Percentiles rank a stretch among this genome's conserved stretches.
Conservation (phyloP, 2,329 filamentous ascomycete species). For the Aspergillus brasiliensis region DNA sequence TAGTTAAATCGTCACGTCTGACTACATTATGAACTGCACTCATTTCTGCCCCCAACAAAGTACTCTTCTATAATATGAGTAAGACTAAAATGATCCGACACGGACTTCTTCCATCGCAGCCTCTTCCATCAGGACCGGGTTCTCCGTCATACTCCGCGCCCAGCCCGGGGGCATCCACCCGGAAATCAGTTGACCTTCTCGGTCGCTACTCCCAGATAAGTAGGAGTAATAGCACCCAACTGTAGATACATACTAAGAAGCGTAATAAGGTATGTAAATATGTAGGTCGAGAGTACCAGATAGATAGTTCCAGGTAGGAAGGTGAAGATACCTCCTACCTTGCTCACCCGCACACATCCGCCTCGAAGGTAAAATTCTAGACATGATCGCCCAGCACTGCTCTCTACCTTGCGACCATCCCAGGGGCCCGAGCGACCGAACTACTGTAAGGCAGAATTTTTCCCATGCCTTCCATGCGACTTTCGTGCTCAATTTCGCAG, state of each 20-base stretch:
- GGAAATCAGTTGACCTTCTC: neutral
- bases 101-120: neutral
- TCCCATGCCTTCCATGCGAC: neutral
- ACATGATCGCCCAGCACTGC: slow-evolving; percentile 1
- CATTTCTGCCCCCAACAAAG: neutral
- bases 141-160: neutral
- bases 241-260: neutral
- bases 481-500: neutral
- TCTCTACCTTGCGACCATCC: neutral
- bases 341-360: neutral
- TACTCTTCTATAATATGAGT: neutral
- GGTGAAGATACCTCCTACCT: neutral
- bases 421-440: neutral
- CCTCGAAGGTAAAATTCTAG: neutral
- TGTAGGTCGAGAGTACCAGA: too few relatives aligned
- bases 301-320: too few relatives aligned
- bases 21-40: neutral
- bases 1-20: neutral
- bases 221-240: too few relatives aligned
- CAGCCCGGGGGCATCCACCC: neutral
- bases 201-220: neutral
- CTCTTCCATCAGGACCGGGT: neutral
- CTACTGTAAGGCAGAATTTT: neutral
- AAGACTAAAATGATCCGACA: neutral
- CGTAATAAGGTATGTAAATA: neutral